These are phyloP conservation scores for Podospora bellae-mahoneyi DNA, from an alignment of 495 filamentous ascomycete species.

Conservation along the genomic window DNA sequence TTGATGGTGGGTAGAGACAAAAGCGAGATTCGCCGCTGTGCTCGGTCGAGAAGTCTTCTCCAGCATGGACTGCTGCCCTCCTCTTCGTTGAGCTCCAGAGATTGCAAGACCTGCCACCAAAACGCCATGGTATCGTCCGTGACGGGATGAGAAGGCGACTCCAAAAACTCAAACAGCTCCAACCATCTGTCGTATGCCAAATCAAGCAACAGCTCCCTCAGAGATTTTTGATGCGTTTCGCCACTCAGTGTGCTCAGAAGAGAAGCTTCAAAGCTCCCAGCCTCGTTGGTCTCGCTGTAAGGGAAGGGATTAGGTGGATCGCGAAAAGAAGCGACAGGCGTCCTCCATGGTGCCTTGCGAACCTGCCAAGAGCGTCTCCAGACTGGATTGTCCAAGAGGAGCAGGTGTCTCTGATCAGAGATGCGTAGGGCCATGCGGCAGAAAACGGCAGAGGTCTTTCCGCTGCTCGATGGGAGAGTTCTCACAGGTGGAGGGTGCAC, in stretches of 20 bases:
- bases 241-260: background rate
- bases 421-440: background rate
- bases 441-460: background rate
- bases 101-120: conserved; percentile 31
- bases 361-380: background rate
- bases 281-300: background rate
- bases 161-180: conserved; percentile 35
- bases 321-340: background rate
- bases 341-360: background rate
- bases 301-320: background rate
- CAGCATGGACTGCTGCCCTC: conserved; percentile 13
- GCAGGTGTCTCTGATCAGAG: background rate
- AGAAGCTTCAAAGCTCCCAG: background rate
- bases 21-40: conserved; percentile 27
- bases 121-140: conserved; percentile 15
- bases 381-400: background rate
- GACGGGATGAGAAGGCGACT: conserved; percentile 6
- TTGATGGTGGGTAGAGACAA: conserved; percentile 3
- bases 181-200: conserved; percentile 31
- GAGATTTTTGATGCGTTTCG: background rate
- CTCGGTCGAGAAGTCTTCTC: conserved; percentile 30
- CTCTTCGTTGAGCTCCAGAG: conserved; percentile 34
- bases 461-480: background rate
- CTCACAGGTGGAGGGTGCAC: background rate
- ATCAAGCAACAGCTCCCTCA: background rate